Evolutionary conservation across 1,139 yeast genomes (phyloP).

Genomic region (Nakaseomyces uthaithaninus): DNA sequence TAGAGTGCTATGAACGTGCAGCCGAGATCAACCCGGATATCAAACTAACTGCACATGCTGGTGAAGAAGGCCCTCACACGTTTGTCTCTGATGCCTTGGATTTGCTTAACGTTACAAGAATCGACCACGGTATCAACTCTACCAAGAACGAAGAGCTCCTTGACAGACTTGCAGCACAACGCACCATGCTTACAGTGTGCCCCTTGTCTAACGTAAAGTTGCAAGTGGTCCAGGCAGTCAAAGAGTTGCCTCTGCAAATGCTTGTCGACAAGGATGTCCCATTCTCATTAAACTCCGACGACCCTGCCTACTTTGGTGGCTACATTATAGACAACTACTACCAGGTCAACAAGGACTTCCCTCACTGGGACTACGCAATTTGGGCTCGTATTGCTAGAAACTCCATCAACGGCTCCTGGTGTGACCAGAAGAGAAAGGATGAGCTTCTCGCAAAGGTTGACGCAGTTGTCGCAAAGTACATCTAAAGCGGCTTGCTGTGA

Average conservation of each 20-base stretch:
- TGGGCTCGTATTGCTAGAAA: slow-evolving; percentile 55
- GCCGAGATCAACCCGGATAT: slow-evolving; percentile 41
- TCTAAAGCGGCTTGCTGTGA: not conserved
- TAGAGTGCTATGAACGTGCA: slow-evolving; percentile 49
- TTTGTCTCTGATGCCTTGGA: slow-evolving; percentile 53
- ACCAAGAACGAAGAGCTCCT: slow-evolving; percentile 46
- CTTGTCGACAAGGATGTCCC: slow-evolving; percentile 58
- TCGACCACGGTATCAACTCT: slow-evolving; percentile 73
- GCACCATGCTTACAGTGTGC: slow-evolving; percentile 59
- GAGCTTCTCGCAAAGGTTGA: slow-evolving; percentile 41
- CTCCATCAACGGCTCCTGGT: slow-evolving; percentile 67
- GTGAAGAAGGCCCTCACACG: slow-evolving; percentile 74
- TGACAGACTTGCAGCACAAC: slow-evolving; percentile 44
- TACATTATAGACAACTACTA: slow-evolving; percentile 68
- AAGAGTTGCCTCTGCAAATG: slow-evolving; percentile 53
- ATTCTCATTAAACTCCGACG: slow-evolving; percentile 72
- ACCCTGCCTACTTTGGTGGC: slow-evolving; percentile 83
- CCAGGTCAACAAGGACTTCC: slow-evolving; percentile 54
- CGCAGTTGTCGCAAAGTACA: slow-evolving; percentile 41
- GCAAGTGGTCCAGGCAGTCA: slow-evolving; percentile 60
- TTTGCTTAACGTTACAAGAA: slow-evolving; percentile 52
- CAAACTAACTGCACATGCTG: slow-evolving; percentile 74
- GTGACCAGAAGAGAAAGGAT: slow-evolving; percentile 43
- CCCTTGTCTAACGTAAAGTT: slow-evolving; percentile 69
- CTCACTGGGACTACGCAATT: slow-evolving; percentile 44